Evolutionary conservation across 2,329 filamentous ascomycete genomes (phyloP), one percentile per base, ranked within the genome.

Genomic region (Huntiella omanensis): DNA sequence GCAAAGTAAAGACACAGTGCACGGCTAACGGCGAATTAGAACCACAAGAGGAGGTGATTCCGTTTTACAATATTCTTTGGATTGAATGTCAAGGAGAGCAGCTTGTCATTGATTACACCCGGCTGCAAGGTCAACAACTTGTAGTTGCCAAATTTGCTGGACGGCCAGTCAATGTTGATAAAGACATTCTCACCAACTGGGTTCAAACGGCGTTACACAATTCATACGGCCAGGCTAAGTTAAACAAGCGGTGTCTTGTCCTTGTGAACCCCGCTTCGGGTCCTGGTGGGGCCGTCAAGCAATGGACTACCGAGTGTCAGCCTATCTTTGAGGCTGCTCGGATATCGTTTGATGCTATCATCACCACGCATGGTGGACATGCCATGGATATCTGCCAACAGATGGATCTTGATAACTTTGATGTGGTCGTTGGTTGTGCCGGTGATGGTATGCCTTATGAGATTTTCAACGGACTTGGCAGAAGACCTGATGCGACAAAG

Each of bases 371-470:
- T 56, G 66, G 71, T 11, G 85, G 85, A 3, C 82, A 96, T 61
- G 91, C 83, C 1, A 68, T 79, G 1, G 80, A 84, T 15, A 77
- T 96, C 50, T 78, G 77, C 8, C 70, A 82, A 57, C 69, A 76
- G 37, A 62, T 94, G 42, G 83, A 95, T 56, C 70, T 91, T 22
- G 73, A 86, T 41, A 73, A 70, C 2, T 94, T 77, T 60, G 91
- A 98, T 62, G 80, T 86, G 6, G 72, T 96, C 11, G 77, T 88
- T 19, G 83, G 84, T 51, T 91, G 85, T 58, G 95, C 88, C 1
- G 91, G 91, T 4, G 91, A 98, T 55, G 91, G 91, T 7, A 69
- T 94, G 35, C 80, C 85, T 0, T 81, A 94, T 58, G 91, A 98
- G 61, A 81, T 94, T 6, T 94, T 95, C 66, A 96, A 98, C 58